Percentiles rank a stretch among this genome's conserved stretches.
Conservation (phyloP, 2,329 filamentous ascomycete genomes). For the Arthrobotrys iridis region DNA sequence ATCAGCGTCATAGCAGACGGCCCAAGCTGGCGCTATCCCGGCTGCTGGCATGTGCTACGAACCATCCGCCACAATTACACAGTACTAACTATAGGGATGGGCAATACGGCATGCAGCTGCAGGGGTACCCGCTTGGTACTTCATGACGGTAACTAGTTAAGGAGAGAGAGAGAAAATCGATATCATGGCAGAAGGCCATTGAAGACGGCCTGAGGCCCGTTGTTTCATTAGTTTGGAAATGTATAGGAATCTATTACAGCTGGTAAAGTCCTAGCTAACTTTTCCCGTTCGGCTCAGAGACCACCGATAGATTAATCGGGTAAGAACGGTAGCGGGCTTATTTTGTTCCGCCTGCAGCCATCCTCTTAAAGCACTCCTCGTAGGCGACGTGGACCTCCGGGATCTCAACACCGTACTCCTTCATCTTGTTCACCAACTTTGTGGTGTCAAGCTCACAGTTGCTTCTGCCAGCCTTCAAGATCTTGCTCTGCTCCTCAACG, state of each 20-base stretch:
- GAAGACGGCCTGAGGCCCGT: no score
- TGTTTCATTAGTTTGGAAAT: no score
- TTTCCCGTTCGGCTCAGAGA: no score
- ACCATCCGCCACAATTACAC: background rate
- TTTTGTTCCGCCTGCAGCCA: slow-evolving; percentile 69
- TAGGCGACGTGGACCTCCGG: slow-evolving; percentile 71
- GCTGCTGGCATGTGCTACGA: slow-evolving; percentile 27
- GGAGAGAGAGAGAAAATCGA: no score
- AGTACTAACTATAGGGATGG: no score
- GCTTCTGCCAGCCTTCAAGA: slow-evolving; percentile 74
- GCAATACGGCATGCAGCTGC: no score
- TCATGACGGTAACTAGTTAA: no score
- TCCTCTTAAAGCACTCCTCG: slow-evolving; percentile 71
- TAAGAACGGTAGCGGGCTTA: slow-evolving; percentile 58
- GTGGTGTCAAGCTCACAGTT: slow-evolving; percentile 73
- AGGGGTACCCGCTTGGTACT: no score
- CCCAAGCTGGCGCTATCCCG: slow-evolving; percentile 11
- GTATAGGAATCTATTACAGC: no score
- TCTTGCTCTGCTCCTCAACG: slow-evolving; percentile 73
- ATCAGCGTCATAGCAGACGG: slow-evolving; percentile 30
- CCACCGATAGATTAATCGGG: background rate
- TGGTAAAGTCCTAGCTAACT: no score
- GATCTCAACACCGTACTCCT: slow-evolving; percentile 69
- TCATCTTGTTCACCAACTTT: slow-evolving; percentile 71
- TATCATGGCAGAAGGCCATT: no score